Evolutionary conservation across 306 rosid species (phyloP), one percentile per base, ranked within the genome.

Genomic region (Pyrus communis): DNA sequence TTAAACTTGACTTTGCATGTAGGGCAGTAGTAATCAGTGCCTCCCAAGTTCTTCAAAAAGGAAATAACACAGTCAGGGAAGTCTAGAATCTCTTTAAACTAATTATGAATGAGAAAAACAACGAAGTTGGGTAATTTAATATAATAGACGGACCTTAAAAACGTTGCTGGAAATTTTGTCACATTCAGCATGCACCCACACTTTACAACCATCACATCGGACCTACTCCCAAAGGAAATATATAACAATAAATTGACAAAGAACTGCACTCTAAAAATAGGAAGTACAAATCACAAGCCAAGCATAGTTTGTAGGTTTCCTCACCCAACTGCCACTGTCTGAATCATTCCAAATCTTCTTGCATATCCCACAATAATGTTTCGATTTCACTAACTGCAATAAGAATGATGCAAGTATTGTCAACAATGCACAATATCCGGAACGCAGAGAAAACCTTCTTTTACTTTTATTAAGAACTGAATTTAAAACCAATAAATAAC

Each of bases 311-410:
- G 57, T 68, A 60, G 77, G 79, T 77, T 82, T 77, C 80, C 99
- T 89, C 82, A 96, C 99, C 99, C 99, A 96, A 80, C 96, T 91
- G 81, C 98, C 98, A 87, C 97, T 93, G 61, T 96, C 99, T 2
- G 96, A 87, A 84, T 92, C 96, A 84, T 91, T 91, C 94, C 87
- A 92, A 76, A 91, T 87, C 84, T 89, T 96, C 85, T 91, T 91
- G 91, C 99, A 96, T 84, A 96, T 93, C 89, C 99, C 99, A 75
- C 99, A 96, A 83, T 83, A 79, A 85, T 96, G 98, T 67, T 96
- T 95, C 59, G 93, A 89, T 86, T 91, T 96, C 31, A 87, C 85
- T 75, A 93, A 76, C 99, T 96, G 93, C 84, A 83, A 76, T n/a
- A 75, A 75, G 33, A 55, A 45, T 58, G 70, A 64, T 23, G 68